Evolutionary conservation across 495 filamentous ascomycete species (phyloP), one percentile per base, ranked within the genome.

Genomic region (Friedmanniomyces simplex): DNA sequence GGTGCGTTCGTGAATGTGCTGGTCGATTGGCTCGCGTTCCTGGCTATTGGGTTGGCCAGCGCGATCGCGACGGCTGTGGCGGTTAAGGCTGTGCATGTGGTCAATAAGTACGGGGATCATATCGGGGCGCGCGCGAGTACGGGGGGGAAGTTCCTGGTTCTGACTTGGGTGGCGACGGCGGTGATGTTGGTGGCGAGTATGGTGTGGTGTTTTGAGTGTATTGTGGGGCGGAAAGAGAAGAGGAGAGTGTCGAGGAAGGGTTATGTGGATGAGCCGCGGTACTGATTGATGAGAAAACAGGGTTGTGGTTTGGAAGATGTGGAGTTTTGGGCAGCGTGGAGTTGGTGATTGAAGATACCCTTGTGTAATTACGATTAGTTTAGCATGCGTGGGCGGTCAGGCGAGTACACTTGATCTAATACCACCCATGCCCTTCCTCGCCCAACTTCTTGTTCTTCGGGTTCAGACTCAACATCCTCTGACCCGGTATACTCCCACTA

Each of bases 1-100:
- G 48, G 69, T 30, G 71, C 72, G 0, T 57, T 78, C 43, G 55
- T 73, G 49, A 74, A 79, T 61, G 55, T 74, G 48, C 67, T 74
- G 59, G 55, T 81, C 1, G 69, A 70, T 26, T 56, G 74, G 64
- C 45, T 68, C 53, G 74, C 75, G 10, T 75, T 77, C 43, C 48
- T 79, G 16, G 71, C 68, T 41, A 63, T 80, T 24, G 74, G 69
- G 13, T 68, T 90, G 18, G 78, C 84, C 0, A 87, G 84, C 59
- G 76, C 80, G 1, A 79, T 84, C 32, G 75, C 83, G 20, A 86
- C 78, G 0, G 76, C 80, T 14, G 73, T 87, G 50, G 69, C 78
- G 1, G 74, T 77, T 14, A 78, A 84, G 51, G 73, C 82, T 32
- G 67, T 76, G 2, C 72, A 80, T 45, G 72, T 81, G 55, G 69